phyloP scores from a whole-genome alignment of 1,284 basidiomycete genomes.

The Phellopilus nigrolimitatus region DNA sequence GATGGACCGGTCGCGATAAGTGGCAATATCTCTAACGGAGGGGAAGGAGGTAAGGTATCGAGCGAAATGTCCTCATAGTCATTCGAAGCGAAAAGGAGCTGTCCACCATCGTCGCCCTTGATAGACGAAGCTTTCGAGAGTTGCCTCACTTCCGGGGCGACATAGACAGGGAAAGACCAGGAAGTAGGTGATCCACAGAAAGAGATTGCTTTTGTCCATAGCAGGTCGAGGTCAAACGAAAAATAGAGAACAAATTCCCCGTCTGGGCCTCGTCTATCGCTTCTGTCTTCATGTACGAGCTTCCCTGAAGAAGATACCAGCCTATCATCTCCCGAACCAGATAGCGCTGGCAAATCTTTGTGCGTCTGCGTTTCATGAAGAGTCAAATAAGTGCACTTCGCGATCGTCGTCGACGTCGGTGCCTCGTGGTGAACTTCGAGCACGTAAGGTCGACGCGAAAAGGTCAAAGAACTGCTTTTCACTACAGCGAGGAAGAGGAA shows the following conservation, averaged over 20 bases:
- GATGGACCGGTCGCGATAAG: conserved; percentile 25
- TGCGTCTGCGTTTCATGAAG: conserved; percentile 1
- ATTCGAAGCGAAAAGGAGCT: not conserved
- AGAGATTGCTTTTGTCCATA: conserved; percentile 1
- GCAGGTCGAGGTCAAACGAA: conserved; percentile 1
- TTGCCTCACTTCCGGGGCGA: not conserved
- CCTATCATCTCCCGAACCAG: not conserved
- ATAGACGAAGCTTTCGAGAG: not conserved
- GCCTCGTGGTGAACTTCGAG: no score
- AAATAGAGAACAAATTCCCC: not conserved
- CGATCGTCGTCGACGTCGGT: no score
- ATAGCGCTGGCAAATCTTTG: not conserved
- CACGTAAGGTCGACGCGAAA: no score
- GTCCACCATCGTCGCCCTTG: not conserved
- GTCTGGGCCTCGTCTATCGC: not conserved
- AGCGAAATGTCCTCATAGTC: not conserved
- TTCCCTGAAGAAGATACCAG: not conserved
- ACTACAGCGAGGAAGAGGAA: no score
- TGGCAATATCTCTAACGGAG: not conserved
- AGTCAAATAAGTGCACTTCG: not conserved
- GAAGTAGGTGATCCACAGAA: not conserved
- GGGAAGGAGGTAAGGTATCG: not conserved
- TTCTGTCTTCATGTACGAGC: not conserved
- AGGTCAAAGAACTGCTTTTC: no score
- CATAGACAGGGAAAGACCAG: conserved; percentile 6